Evolutionary conservation across 805 yeast species (phyloP).

Genomic region (Candida mattraensis): DNA sequence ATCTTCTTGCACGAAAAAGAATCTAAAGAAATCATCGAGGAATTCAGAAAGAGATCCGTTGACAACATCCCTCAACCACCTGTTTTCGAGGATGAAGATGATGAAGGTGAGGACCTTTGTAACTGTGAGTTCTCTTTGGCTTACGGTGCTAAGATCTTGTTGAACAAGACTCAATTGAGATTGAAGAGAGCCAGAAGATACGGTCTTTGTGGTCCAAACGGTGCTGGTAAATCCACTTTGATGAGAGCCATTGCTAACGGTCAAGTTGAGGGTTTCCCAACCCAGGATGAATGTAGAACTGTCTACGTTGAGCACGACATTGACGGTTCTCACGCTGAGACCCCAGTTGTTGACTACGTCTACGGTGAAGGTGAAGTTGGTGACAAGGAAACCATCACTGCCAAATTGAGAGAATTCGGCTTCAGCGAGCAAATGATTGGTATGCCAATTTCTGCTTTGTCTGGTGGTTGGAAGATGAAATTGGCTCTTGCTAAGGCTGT

Average conservation of each 20-base stretch:
- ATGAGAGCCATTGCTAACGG: slow-evolving; percentile 98
- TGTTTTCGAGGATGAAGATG: slow-evolving; percentile 86
- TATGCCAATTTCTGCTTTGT: slow-evolving; percentile 93
- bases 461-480: slow-evolving; percentile 99
- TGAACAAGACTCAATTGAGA: slow-evolving; percentile 98
- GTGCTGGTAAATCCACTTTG: slow-evolving; percentile 97
- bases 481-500: slow-evolving; percentile 99
- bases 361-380: slow-evolving; percentile 77
- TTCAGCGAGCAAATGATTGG: slow-evolving; percentile 91
- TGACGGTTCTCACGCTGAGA: slow-evolving; percentile 97
- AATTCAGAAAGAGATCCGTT: slow-evolving; percentile 92
- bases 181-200: slow-evolving; percentile 98
- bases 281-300: slow-evolving; percentile 98
- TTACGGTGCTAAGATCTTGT: slow-evolving; percentile 99
- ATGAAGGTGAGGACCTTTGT: slow-evolving; percentile 99
- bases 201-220: slow-evolving; percentile 98
- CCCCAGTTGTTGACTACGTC: slow-evolving; percentile 91
- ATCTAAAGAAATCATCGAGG: slow-evolving; percentile 88
- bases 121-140: slow-evolving; percentile 99
- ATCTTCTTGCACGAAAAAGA: slow-evolving; percentile 92
- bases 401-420: slow-evolving; percentile 83
- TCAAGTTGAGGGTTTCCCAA: slow-evolving; percentile 99
- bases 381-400: slow-evolving; percentile 67
- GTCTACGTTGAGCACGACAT: slow-evolving; percentile 99
- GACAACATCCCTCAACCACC: slow-evolving; percentile 98